Conservation (phyloP, 768 basidiomycete species). For the Xerocomellus intermedius region DNA sequence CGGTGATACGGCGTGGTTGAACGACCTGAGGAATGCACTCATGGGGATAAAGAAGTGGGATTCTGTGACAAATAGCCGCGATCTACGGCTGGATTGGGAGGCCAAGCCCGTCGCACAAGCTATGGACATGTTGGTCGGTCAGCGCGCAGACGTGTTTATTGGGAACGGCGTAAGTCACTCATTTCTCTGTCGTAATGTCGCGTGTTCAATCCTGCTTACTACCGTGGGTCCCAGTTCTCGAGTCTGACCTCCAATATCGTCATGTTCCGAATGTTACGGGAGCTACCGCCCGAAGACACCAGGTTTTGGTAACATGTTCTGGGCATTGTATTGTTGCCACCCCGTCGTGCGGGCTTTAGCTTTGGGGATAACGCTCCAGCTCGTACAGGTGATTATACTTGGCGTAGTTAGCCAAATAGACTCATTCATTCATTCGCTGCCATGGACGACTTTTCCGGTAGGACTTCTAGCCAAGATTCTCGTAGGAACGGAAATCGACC, state of each 20-base stretch:
- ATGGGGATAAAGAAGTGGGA: constrained; percentile 42
- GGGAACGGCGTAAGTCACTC: constrained; percentile 62
- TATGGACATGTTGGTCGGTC: constrained; percentile 67
- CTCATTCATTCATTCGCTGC: too few species aligned
- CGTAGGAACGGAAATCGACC: too few species aligned
- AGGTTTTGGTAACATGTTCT: constrained; percentile 38
- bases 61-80: constrained; percentile 51
- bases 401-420: too few species aligned
- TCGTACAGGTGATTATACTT: background rate
- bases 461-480: too few species aligned
- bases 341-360: background rate
- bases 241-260: constrained; percentile 49
- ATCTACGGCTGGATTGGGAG: constrained; percentile 52
- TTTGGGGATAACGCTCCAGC: background rate
- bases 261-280: constrained; percentile 41
- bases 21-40: constrained; percentile 43
- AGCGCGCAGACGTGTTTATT: constrained; percentile 61
- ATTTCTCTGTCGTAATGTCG: background rate
- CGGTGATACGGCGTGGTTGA: constrained; percentile 49
- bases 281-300: constrained; percentile 35
- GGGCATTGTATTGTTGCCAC: background rate
- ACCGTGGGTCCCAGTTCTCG: constrained; percentile 37
- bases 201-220: background rate
- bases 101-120: constrained; percentile 56
- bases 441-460: background rate